Evolutionary conservation across 225 moss, liverwort and hornwort species (phyloP), one percentile per base, ranked within the genome.

Genomic region (Straminergon stramineum): DNA sequence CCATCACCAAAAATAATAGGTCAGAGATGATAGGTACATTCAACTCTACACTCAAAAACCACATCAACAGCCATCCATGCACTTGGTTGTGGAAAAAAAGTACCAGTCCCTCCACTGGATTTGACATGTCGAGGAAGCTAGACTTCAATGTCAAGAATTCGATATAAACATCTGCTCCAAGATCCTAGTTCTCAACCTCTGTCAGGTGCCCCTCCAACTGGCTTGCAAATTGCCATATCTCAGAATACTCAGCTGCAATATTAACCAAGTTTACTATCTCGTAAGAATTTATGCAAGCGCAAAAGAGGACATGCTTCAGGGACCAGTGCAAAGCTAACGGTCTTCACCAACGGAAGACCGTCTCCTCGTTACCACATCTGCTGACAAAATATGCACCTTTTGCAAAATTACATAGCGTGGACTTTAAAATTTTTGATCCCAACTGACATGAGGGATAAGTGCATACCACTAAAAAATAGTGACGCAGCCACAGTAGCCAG

Each of bases 191-290:
- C n/a, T n/a, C n/a, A n/a, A n/a, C n/a, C n/a, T n/a, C n/a, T n/a
- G n/a, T n/a, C n/a, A n/a, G n/a, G n/a, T n/a, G n/a, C n/a, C n/a
- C n/a, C n/a, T n/a, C n/a, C n/a, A n/a, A n/a, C n/a, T n/a, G n/a
- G n/a, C 48, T 95, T 71, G 96, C 94, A 60, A 95, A 93, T 82
- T 89, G 95, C 97, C 97, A 99, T 37, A 99, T 92, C 74, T 95
- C 94, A 66, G 92, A 86, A 89, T 95, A 92, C 84, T 96, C 95
- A 64, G 85, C 97, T 96, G 95, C 87, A 82, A 90, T 64, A 87
- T 63, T 27, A 19, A 88, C 58, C 84, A 82, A 82, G 78, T 71
- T 74, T 83, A 41, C 56, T 39, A 37, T 87, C 76, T 81, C 70
- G 75, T 89, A 31, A 86, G 68, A 45, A 63, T 45, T 15, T 28